Evolutionary conservation across 2,329 filamentous ascomycete genomes (phyloP).

Genomic region (Neoscytalidium dimidiatum): DNA sequence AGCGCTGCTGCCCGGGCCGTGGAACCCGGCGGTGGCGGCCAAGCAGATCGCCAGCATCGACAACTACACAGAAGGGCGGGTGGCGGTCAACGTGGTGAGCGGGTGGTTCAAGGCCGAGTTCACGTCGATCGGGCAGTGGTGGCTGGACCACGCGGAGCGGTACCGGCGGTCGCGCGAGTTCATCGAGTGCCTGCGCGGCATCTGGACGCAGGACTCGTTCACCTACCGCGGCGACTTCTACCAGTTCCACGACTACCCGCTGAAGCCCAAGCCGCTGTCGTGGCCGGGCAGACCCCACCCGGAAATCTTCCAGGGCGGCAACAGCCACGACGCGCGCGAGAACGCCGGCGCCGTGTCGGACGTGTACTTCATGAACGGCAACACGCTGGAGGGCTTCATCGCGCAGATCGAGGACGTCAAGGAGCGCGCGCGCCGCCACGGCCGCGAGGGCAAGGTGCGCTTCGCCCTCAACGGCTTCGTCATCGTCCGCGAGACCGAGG

Average conservation of each 20-base stretch:
- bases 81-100: conserved; percentile 55
- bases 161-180: conserved; percentile 55
- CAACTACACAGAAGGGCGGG: conserved; percentile 53
- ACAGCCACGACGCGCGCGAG: conserved; percentile 52
- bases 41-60: conserved; percentile 58
- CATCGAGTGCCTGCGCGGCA: conserved; percentile 53
- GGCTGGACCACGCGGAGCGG: conserved; percentile 56
- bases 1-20: conserved; percentile 53
- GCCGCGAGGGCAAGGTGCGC: conserved; percentile 47
- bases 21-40: conserved; percentile 54
- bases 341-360: conserved; percentile 52
- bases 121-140: conserved; percentile 55
- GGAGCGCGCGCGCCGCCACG: conserved; percentile 46
- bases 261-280: conserved; percentile 52
- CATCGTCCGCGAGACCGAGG: conserved; percentile 53
- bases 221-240: conserved; percentile 56
- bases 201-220: conserved; percentile 54
- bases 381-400: conserved; percentile 55
- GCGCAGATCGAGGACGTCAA: conserved; percentile 53
- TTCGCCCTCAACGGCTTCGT: conserved; percentile 56
- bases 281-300: conserved; percentile 46
- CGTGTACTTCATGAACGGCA: conserved; percentile 61
- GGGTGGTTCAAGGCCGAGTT: conserved; percentile 60
- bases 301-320: conserved; percentile 57
- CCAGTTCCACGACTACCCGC: conserved; percentile 53